These are phyloP conservation scores for Stachybotrys echinatus DNA, from an alignment of 2,329 filamentous ascomycete genomes.

Conservation along the genomic window DNA sequence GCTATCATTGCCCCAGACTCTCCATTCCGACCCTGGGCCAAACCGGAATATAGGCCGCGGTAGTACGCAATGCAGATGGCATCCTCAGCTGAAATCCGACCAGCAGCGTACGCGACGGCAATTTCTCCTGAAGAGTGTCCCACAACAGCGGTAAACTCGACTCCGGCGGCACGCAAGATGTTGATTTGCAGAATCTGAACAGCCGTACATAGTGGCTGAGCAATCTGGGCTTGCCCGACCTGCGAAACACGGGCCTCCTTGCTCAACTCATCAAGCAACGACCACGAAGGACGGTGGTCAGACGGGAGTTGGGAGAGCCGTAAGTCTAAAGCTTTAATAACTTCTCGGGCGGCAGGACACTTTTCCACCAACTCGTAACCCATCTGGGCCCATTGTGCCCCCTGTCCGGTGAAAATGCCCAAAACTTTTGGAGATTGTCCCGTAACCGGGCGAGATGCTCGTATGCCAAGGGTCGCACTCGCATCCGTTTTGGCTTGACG, in stretches of 20 bases:
- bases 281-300: slow-evolving; percentile 5
- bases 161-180: slow-evolving; percentile 22
- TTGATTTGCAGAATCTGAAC: slow-evolving; percentile 38
- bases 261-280: slow-evolving; percentile 12
- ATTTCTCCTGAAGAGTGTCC: slow-evolving; percentile 41
- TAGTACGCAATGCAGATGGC: slow-evolving; percentile 34
- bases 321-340: slow-evolving; percentile 5
- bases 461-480: too few relatives aligned
- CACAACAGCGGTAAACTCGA: slow-evolving; percentile 27
- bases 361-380: slow-evolving; percentile 12
- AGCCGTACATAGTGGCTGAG: slow-evolving; percentile 36
- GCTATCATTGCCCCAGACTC: slow-evolving; percentile 30
- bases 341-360: slow-evolving; percentile 1
- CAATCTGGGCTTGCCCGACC: slow-evolving; percentile 22
- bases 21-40: slow-evolving; percentile 1
- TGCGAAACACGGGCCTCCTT: slow-evolving; percentile 4
- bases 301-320: slow-evolving; percentile 4
- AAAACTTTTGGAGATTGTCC: slow-evolving; percentile 4
- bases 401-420: slow-evolving; percentile 28
- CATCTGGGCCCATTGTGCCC: slow-evolving; percentile 28
- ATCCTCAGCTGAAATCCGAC: slow-evolving; percentile 23
- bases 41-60: slow-evolving; percentile 26
- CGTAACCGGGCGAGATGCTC: too few relatives aligned
- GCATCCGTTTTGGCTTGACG: neutral
- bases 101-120: slow-evolving; percentile 36